Evolutionary conservation across 208 protist genomes (phyloP), one percentile per base, ranked within the genome.

Genomic region (Leishmania turanica): DNA sequence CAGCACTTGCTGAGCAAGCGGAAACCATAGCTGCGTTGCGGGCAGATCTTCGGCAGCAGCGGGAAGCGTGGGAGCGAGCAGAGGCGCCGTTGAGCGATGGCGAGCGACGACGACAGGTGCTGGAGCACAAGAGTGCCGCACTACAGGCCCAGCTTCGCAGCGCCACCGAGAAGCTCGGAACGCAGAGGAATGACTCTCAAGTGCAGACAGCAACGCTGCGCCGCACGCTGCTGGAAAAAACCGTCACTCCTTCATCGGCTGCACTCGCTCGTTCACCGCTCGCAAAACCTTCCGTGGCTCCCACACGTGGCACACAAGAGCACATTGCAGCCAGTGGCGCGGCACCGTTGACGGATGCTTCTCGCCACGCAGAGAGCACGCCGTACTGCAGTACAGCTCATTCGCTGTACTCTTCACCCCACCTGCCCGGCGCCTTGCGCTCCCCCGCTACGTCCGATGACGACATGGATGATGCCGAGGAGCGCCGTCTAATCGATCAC

Each of bases 1-100:
- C 72, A 9, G 88, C 82, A 4, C 66, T 88, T 77, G 31, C 82
- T 5, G 88, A 91, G 77, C 77, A 87, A 64, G 75, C 84, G 37
- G 85, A 84, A 31, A 86, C 83, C 11, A 84, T 85, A 19, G 88
- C 87, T 19, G 19, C 34, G 7, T 65, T 90, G 62, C 81, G 82
- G 4, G 64, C 60, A n/a, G 68, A 80, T 19, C 45, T 84, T 49
- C 83, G 83, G 13, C 74, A 68, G 56, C 74, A 74, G 8, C 40
- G 31, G 8, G 79, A 73, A 70, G 24, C 69, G 40, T 58, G 60
- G 21, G 58, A 80, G 53, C 42, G 37, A n/a, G 31, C 45, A 15
- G 72, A 81, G 53, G 58, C 13, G 24, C 56, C 8, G 21, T 31
- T 64, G 19, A 34, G 53, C 1, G 77, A 78, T 34, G 47, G 34